phyloP scores from a whole-genome alignment of 2,329 filamentous ascomycete species.

The Aspergillus fructus region DNA sequence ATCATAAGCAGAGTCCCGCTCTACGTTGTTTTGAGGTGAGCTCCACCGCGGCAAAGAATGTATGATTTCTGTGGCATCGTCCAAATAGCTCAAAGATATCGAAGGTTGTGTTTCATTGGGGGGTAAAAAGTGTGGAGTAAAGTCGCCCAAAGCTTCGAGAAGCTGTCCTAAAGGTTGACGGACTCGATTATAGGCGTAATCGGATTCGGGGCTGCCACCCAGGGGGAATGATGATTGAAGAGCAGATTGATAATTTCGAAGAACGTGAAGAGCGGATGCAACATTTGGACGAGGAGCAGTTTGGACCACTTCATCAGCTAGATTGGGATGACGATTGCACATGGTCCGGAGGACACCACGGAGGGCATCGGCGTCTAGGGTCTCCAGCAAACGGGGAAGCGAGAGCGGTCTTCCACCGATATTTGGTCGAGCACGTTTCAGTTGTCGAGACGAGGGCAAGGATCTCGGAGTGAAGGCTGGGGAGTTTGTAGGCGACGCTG shows the following conservation, averaged over 20 bases:
- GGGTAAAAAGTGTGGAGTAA: constrained; percentile 91
- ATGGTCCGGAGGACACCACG: constrained; percentile 84
- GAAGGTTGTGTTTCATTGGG: constrained; percentile 84
- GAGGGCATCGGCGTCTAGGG: constrained; percentile 80
- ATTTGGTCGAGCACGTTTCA: constrained; percentile 67
- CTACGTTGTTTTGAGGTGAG: constrained; percentile 79
- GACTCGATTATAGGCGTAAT: constrained; percentile 94
- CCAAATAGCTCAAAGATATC: constrained; percentile 80
- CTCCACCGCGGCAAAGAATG: constrained; percentile 91
- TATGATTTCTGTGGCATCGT: constrained; percentile 85
- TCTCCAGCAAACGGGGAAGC: constrained; percentile 82
- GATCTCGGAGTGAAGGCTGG: constrained; percentile 71
- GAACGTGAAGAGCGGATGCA: constrained; percentile 72
- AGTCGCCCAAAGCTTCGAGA: constrained; percentile 87
- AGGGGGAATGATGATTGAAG: constrained; percentile 80
- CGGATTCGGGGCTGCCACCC: constrained; percentile 78
- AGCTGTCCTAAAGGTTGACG: constrained; percentile 76
- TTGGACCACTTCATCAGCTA: constrained; percentile 79
- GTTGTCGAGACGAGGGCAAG: constrained; percentile 67
- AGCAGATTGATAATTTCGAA: constrained; percentile 76
- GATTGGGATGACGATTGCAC: constrained; percentile 83
- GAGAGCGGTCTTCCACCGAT: constrained; percentile 65
- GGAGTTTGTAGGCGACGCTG: constrained; percentile 79
- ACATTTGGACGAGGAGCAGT: constrained; percentile 86
- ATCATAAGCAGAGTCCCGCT: constrained; percentile 94